These are phyloP conservation scores for Lagerstroemia speciosa DNA, from an alignment of 345 rosid genomes.

Conservation along the genomic window DNA sequence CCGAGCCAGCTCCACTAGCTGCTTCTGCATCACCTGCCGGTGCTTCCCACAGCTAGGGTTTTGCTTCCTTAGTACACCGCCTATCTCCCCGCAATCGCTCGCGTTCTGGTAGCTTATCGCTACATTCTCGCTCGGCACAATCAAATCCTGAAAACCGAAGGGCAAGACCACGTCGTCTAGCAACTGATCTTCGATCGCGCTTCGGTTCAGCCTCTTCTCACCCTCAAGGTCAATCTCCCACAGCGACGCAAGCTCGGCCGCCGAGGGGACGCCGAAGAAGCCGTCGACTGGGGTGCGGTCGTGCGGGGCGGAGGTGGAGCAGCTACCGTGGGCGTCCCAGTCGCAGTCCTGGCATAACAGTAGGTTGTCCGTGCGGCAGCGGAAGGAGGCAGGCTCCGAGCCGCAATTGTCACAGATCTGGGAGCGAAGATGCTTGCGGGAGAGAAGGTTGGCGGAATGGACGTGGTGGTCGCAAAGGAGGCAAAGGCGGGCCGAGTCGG, in stretches of 20 bases:
- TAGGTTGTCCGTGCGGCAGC: constrained; percentile 20
- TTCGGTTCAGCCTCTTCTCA: neutral
- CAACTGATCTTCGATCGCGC: neutral
- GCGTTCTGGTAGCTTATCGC: neutral
- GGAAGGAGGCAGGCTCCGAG: constrained; percentile 39
- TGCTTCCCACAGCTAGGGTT: constrained; percentile 1
- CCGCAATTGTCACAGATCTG: constrained; percentile 81
- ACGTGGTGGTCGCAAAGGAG: constrained; percentile 84
- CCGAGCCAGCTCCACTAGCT: constrained; percentile 1
- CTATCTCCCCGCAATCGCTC: neutral
- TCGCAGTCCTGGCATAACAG: constrained; percentile 29
- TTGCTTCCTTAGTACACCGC: neutral
- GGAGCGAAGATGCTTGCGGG: constrained; percentile 73
- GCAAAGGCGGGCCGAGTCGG: constrained; percentile 84
- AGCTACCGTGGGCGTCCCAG: constrained; percentile 15
- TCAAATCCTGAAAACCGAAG: neutral
- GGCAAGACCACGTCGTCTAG: neutral
- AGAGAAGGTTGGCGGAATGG: constrained; percentile 79
- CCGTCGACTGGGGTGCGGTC: neutral
- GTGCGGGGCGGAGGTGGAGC: constrained; percentile 16
- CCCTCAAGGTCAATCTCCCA: neutral
- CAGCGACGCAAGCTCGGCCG: neutral
- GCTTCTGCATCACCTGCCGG: neutral
- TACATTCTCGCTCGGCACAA: neutral
- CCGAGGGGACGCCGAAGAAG: neutral